Conservation (phyloP, 2,329 filamentous ascomycete genomes). For the Dothidotthia symphoricarpi region DNA sequence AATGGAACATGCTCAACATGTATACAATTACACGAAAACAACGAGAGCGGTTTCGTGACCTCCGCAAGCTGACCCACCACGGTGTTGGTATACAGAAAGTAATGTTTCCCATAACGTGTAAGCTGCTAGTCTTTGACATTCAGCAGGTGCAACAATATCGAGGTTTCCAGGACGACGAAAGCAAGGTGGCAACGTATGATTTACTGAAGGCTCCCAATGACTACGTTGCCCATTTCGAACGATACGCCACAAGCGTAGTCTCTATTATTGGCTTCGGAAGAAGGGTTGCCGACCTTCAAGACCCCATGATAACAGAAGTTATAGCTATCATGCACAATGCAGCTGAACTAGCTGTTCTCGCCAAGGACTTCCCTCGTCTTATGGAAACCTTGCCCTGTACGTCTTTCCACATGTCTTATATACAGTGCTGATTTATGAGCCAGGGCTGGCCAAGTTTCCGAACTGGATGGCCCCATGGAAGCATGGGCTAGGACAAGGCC, state of each 20-base stretch:
- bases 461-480: constrained; percentile 36
- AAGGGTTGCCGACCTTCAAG: constrained; percentile 50
- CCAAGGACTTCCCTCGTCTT: constrained; percentile 58
- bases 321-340: constrained; percentile 59
- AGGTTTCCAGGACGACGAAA: constrained; percentile 60
- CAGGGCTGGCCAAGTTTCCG: constrained; percentile 25
- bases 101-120: too few relatives aligned
- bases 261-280: constrained; percentile 59
- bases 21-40: constrained; percentile 31
- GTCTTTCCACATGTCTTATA: too few relatives aligned
- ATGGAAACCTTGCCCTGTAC: constrained; percentile 55
- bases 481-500: constrained; percentile 29
- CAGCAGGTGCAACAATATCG: constrained; percentile 43
- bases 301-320: constrained; percentile 61
- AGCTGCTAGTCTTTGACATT: too few relatives aligned
- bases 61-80: constrained; percentile 37
- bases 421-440: too few relatives aligned
- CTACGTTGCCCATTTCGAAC: constrained; percentile 56
- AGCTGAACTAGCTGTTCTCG: constrained; percentile 52
- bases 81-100: constrained; percentile 52
- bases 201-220: constrained; percentile 47
- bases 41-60: constrained; percentile 33
- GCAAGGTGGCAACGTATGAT: constrained; percentile 52
- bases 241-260: constrained; percentile 55
- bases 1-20: constrained; percentile 39